Percentiles rank a stretch among this genome's conserved stretches.
These are phyloP conservation scores for Stagonosporopsis tanaceti DNA, from an alignment of 2,329 filamentous ascomycete genomes.

Conservation along the genomic window DNA sequence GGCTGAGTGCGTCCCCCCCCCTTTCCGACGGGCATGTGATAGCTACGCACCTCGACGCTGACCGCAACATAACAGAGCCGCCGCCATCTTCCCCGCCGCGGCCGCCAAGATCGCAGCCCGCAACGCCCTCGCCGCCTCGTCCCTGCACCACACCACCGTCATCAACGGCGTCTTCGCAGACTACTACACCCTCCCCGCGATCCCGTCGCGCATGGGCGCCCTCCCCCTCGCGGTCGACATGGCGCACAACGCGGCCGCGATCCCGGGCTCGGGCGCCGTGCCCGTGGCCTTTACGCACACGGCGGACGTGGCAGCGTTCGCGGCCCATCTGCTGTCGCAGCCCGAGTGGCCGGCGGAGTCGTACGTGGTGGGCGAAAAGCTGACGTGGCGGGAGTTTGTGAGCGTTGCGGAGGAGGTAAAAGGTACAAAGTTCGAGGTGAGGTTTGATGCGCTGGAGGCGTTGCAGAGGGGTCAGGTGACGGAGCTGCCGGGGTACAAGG, in stretches of 20 bases:
- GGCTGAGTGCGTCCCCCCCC: constrained; percentile 22
- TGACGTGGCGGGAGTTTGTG: constrained; percentile 57
- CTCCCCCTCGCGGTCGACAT: constrained; percentile 17
- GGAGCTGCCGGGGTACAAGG: constrained; percentile 20
- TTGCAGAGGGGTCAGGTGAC: constrained; percentile 22
- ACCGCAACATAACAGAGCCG: neutral
- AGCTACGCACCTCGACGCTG: no score
- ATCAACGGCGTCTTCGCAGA: constrained; percentile 25
- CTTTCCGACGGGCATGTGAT: no score
- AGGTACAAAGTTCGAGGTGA: constrained; percentile 35
- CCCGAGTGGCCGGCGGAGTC: constrained; percentile 46
- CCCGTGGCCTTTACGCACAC: constrained; percentile 25
- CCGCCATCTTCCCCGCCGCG: neutral
- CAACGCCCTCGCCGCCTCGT: constrained; percentile 3
- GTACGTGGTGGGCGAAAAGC: constrained; percentile 52
- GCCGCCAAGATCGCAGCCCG: constrained; percentile 2
- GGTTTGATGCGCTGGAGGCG: constrained; percentile 21
- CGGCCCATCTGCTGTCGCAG: constrained; percentile 13
- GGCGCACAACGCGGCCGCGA: constrained; percentile 20
- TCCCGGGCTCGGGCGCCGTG: constrained; percentile 24
- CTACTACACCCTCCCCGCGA: constrained; percentile 16
- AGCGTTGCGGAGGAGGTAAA: constrained; percentile 52
- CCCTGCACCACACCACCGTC: constrained; percentile 16
- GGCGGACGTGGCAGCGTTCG: constrained; percentile 23
- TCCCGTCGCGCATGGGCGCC: constrained; percentile 12